phyloP scores from a whole-genome alignment of 2,329 filamentous ascomycete species.

The Aspergillus sp. region DNA sequence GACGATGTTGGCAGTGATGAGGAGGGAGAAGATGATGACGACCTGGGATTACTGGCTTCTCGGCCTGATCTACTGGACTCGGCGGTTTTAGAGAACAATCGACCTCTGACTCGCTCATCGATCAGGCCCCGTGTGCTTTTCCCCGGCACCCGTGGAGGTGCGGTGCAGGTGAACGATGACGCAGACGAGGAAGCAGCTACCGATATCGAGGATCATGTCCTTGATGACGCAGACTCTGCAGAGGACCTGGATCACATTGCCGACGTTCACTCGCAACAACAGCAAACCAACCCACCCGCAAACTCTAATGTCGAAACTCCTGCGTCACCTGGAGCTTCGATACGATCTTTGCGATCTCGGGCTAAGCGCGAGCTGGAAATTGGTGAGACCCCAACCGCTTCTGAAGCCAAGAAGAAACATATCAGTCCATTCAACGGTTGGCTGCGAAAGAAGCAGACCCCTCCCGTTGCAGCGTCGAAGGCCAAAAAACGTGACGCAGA shows the following conservation, averaged over 20 bases:
- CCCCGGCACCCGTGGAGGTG: constrained; percentile 46
- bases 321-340: constrained; percentile 31
- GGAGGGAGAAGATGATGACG: constrained; percentile 41
- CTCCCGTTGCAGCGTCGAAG: constrained; percentile 24
- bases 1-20: constrained; percentile 41
- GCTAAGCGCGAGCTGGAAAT: constrained; percentile 26
- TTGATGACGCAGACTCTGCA: constrained; percentile 18
- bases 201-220: constrained; percentile 50
- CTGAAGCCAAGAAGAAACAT: constrained; percentile 31
- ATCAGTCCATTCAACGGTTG: constrained; percentile 42
- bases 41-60: constrained; percentile 41
- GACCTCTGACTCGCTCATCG: constrained; percentile 56
- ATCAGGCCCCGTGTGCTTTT: constrained; percentile 64
- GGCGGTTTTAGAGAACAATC: constrained; percentile 30
- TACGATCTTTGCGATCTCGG: constrained; percentile 35
- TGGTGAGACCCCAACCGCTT: constrained; percentile 23
- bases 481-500: constrained; percentile 39
- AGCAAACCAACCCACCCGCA: constrained; percentile 22
- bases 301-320: constrained; percentile 25
- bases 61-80: constrained; percentile 40
- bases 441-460: constrained; percentile 38
- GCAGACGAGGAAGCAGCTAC: constrained; percentile 55
- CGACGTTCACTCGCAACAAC: constrained; percentile 18
- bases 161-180: constrained; percentile 37
- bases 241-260: constrained; percentile 16